Percentiles rank a stretch among this genome's conserved stretches.
phyloP scores from a whole-genome alignment of 202 grass and related monocot genomes.

The Eragrostis tef region DNA sequence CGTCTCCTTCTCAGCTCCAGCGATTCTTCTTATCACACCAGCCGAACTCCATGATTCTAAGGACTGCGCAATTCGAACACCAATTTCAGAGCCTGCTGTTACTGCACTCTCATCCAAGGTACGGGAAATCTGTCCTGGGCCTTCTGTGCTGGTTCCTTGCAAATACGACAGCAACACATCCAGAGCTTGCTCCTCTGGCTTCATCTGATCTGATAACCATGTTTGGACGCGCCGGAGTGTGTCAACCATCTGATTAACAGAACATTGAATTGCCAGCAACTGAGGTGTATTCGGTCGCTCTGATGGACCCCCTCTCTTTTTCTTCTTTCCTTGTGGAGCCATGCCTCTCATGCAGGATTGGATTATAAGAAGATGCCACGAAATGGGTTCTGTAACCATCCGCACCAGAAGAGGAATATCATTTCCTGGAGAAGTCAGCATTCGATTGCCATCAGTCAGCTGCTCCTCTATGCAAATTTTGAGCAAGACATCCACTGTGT shows the following conservation, averaged over 20 bases:
- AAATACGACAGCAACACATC: slow-evolving; percentile 66
- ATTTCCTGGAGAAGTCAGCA: slow-evolving; percentile 67
- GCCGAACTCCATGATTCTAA: slow-evolving; percentile 68
- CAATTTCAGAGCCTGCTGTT: slow-evolving; percentile 50
- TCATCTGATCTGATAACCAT: slow-evolving; percentile 72
- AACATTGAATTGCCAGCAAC: slow-evolving; percentile 65
- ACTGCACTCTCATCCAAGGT: slow-evolving; percentile 64
- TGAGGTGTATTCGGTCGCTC: slow-evolving; percentile 64
- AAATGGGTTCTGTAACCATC: slow-evolving; percentile 80
- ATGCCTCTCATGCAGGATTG: slow-evolving; percentile 72
- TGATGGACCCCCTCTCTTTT: slow-evolving; percentile 69
- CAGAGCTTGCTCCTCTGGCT: slow-evolving; percentile 64
- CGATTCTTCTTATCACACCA: slow-evolving; percentile 59
- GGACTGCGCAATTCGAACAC: slow-evolving; percentile 60
- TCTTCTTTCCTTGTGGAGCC: slow-evolving; percentile 79
- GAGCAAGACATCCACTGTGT: slow-evolving; percentile 66
- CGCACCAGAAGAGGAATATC: slow-evolving; percentile 63
- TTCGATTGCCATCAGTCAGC: slow-evolving; percentile 49
- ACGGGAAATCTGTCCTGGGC: slow-evolving; percentile 52
- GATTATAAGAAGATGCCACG: slow-evolving; percentile 85
- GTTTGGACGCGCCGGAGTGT: slow-evolving; percentile 52
- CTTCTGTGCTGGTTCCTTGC: slow-evolving; percentile 51
- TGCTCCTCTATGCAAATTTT: slow-evolving; percentile 66
- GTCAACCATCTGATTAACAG: slow-evolving; percentile 63
- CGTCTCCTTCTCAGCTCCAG: slow-evolving; percentile 55